Conservation (phyloP, 768 basidiomycete species). For the Mycena leptocephala region DNA sequence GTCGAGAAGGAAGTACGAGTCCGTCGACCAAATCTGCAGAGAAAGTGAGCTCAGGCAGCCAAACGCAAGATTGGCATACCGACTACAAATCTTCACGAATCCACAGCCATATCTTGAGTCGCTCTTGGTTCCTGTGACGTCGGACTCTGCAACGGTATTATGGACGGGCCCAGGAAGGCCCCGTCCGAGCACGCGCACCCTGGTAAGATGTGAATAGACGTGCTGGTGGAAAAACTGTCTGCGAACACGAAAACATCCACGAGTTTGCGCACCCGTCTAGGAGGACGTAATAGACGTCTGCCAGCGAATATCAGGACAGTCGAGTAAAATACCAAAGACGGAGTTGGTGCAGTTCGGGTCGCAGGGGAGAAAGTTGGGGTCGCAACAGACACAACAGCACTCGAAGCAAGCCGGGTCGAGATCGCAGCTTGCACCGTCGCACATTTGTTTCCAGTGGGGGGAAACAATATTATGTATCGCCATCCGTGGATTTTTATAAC, state of each 20-base stretch:
- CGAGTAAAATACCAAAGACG: not conserved
- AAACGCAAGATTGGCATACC: no score
- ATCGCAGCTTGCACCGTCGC: not conserved
- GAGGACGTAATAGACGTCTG: not conserved
- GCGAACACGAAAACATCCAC: not conserved
- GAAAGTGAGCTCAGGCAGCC: no score
- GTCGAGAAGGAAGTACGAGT: no score
- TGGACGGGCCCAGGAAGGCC: conserved; percentile 42
- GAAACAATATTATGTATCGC: not conserved
- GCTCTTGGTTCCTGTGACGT: no score
- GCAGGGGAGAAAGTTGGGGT: not conserved
- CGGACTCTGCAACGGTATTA: no score
- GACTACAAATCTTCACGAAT: no score
- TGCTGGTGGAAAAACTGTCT: not conserved
- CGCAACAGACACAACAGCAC: not conserved
- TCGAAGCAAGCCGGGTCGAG: not conserved
- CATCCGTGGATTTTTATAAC: not conserved
- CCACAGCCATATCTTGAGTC: no score
- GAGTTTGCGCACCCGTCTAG: not conserved
- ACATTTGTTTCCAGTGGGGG: not conserved
- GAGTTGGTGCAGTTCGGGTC: not conserved
- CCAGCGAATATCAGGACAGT: not conserved
- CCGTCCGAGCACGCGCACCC: not conserved
- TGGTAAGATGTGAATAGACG: not conserved
- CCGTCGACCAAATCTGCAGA: no score